Base-by-base conservation (phyloP, 2,329 filamentous ascomycete species). In the Beauveria medogensis region DNA sequence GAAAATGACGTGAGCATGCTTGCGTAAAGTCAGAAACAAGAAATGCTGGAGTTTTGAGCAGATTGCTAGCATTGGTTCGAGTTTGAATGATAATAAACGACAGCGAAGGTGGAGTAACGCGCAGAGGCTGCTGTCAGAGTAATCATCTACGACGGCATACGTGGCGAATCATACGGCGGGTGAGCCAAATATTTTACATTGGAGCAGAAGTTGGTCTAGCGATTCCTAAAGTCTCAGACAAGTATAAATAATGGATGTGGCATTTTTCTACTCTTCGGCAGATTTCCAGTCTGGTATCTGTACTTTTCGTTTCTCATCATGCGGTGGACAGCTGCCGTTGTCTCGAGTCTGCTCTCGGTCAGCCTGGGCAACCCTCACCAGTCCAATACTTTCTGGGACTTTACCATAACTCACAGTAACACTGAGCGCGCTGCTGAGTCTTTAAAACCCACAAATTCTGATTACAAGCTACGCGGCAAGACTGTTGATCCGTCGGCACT, bases 401-500 rank as follows among this genome's bases (percentile, higher is more conserved):
- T 56, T 26, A 26, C 28, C 10, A 16, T 47, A 12, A 22, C 26
- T 14, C 26, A 26, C 10, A n/a, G 24, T 28, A 28, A 28, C 16
- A 16, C 2, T 8, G 18, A 26, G 14, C 43, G 41, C 28, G 26
- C 26, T 8, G 18, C 28, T 6, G 20, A 37, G 16, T 6, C 30
- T 2, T 14, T 3, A 4, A n/a, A 7, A 3, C 14, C 28, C 6
- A n/a, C 8, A 24, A 1, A 34, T 34, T 16, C 26, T 5, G 34
- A 34, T n/a, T 56, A 56, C 12, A 22, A 47, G n/a, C 9, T 56
- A 16, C 54, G 54, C 12, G 54, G 54, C 18, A 56, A 28, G 40
- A 14, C 54, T 34, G 28, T 97, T 67, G 91, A 97, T 72, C 93
- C 94, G 57, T 83, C 83, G 63, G 82, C 83, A 66, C 87, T 99